Evolutionary conservation across 2,329 filamentous ascomycete genomes (phyloP), one percentile per base, ranked within the genome.

Genomic region (Aspergillus ochraceus): DNA sequence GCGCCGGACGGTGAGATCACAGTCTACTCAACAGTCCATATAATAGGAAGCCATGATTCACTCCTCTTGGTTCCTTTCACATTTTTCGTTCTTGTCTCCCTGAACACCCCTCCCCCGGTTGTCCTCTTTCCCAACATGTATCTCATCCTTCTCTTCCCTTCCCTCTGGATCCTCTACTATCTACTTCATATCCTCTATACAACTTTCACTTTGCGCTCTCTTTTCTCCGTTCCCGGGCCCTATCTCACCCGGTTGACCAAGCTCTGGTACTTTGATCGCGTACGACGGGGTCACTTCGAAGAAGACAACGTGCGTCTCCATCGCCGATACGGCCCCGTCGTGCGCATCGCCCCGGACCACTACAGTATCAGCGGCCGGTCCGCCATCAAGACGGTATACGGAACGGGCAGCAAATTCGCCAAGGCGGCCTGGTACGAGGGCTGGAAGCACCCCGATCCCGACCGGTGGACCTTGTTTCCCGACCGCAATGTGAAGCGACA

Each of bases 321-420:
- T 56, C 60, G 68, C 22, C 68, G 71, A 59, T 77, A 80, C 60
- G 79, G 79, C 0, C 61, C 73, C 0, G 68, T 84, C n/a, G 75
- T 83, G 0, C 78, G 81, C 0, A 76, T 83, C 57, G 79, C 78
- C 0, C 81, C 81, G 0, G 74, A 80, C 19, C 76, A 82, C 8
- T 83, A 82, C 57, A 81, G 77, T 39, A 71, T 84, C 60, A 73
- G 72, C 36, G 76, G 81, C 55, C 68, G 73, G 0, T 66, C 74
- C 0, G 79, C 78, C 0, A 62, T 76, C 2, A 80, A 78, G 57
- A 69, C 63, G 0, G 75, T 83, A 29, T 82, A 82, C 59, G 76
- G 77, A 6, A 70, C 72, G 8, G 74, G 75, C 1, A 76, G 72
- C 4, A 71, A 72, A 19, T 79, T 79, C 26, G 61, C 70, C 22